Percentiles rank a stretch among this genome's conserved stretches.
Evolutionary conservation across 2,329 filamentous ascomycete species (phyloP).

Genomic region (Arthrobotrys conoides): DNA sequence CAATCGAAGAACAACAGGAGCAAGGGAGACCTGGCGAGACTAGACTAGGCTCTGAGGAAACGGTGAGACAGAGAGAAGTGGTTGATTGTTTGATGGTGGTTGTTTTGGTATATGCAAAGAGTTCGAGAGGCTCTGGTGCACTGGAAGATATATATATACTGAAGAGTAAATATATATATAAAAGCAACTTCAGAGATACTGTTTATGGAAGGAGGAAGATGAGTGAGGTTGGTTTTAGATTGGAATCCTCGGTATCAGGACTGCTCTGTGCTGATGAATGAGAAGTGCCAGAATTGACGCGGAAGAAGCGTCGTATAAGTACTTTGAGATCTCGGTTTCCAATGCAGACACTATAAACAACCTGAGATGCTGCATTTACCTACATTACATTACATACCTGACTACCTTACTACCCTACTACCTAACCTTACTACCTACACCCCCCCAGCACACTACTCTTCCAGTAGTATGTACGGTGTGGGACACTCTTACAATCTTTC

Average conservation of each 20-base stretch:
- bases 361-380: slow-evolving; percentile 41
- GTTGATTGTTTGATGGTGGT: slow-evolving; percentile 34
- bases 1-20: slow-evolving; percentile 54
- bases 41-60: slow-evolving; percentile 60
- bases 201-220: slow-evolving; percentile 59
- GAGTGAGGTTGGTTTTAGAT: slow-evolving; percentile 53
- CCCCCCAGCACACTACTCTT: too few relatives aligned
- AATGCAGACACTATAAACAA: slow-evolving; percentile 55
- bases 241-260: slow-evolving; percentile 53
- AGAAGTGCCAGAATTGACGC: slow-evolving; percentile 61
- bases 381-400: background rate
- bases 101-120: too few relatives aligned
- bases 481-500: too few relatives aligned
- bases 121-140: slow-evolving; percentile 11
- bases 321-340: slow-evolving; percentile 59
- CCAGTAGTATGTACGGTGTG: background rate
- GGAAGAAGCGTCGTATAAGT: slow-evolving; percentile 62
- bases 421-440: too few relatives aligned
- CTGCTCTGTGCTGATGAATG: slow-evolving; percentile 51
- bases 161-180: slow-evolving; percentile 44
- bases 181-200: slow-evolving; percentile 36
- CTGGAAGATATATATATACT: slow-evolving; percentile 43
- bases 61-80: slow-evolving; percentile 61
- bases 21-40: slow-evolving; percentile 25
- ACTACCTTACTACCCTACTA: too few relatives aligned